A percentile compares a stretch with the other conserved stretches of the same genome.
Conservation (phyloP, 1,284 basidiomycete genomes). For the Golubevia sp. region DNA sequence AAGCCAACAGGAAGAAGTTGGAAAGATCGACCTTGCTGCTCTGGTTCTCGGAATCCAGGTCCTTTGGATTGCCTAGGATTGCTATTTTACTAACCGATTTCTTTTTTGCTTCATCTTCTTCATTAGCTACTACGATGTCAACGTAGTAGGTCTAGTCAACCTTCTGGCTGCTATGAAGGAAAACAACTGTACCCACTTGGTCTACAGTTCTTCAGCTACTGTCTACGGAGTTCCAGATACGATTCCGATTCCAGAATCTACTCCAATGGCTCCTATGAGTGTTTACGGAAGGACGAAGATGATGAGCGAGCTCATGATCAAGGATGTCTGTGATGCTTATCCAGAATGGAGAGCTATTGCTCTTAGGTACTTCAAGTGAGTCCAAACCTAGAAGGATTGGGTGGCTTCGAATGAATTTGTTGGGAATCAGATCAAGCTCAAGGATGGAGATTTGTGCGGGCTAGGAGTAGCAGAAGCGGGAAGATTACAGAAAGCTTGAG, state of each 20-base stretch:
- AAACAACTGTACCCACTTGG: conserved; percentile 80
- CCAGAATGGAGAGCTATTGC: conserved; percentile 79
- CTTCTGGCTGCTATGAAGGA: conserved; percentile 71
- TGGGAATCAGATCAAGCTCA: too few relatives aligned
- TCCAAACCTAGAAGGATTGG: too few relatives aligned
- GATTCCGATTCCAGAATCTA: conserved; percentile 93
- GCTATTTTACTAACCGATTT: neutral
- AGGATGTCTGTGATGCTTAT: conserved; percentile 83
- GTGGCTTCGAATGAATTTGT: too few relatives aligned
- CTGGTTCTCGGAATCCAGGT: neutral
- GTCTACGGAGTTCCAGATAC: conserved; percentile 92
- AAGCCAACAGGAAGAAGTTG: neutral
- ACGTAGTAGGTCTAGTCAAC: conserved; percentile 53
- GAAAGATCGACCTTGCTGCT: neutral
- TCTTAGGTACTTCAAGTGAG: conserved; percentile 95
- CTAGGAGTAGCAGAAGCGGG: too few relatives aligned
- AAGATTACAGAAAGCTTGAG: too few relatives aligned
- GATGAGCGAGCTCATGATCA: conserved; percentile 87
- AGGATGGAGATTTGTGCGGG: too few relatives aligned
- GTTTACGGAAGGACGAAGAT: conserved; percentile 95
- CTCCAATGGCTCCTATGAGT: conserved; percentile 84
- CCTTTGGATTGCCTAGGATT: too few relatives aligned
- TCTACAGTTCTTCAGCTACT: conserved; percentile 98
- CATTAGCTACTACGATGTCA: conserved; percentile 56
- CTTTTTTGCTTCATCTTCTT: neutral